Percentiles rank a stretch among this genome's conserved stretches.
Conservation (phyloP, 2,329 filamentous ascomycete species). For the Akanthomyces lecanii region DNA sequence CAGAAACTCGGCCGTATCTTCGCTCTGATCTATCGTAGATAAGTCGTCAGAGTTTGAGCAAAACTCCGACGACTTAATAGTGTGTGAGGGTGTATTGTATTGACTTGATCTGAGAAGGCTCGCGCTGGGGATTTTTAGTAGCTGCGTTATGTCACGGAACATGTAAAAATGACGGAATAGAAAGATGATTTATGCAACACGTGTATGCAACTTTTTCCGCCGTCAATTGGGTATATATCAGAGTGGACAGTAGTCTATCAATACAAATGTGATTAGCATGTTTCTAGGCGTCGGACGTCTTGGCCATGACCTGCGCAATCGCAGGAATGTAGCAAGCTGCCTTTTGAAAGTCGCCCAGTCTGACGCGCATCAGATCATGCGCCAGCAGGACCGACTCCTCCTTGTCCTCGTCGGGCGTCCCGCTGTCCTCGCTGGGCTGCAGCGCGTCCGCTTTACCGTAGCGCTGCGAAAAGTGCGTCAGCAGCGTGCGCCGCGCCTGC, state of each 20-base stretch:
- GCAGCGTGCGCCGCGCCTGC: slow-evolving; percentile 71
- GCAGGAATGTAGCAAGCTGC: slow-evolving; percentile 60
- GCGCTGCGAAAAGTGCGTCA: slow-evolving; percentile 94
- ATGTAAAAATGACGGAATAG: neutral
- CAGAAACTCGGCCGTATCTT: no score
- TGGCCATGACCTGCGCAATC: slow-evolving; percentile 48
- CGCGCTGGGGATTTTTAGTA: no score
- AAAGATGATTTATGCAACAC: no score
- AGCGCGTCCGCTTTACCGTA: slow-evolving; percentile 64
- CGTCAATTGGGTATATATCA: slow-evolving; percentile 12
- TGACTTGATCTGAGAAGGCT: no score
- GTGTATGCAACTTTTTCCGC: neutral
- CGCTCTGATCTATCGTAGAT: no score
- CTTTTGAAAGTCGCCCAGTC: slow-evolving; percentile 64
- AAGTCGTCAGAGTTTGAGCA: no score
- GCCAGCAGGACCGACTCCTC: slow-evolving; percentile 55
- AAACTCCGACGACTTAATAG: no score
- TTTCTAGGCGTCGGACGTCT: slow-evolving; percentile 21
- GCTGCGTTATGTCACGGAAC: neutral
- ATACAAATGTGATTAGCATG: neutral
- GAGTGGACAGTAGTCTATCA: neutral
- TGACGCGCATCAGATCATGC: slow-evolving; percentile 75
- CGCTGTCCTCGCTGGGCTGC: slow-evolving; percentile 27
- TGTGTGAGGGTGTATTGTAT: no score
- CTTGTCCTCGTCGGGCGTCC: neutral